Conservation (phyloP, 176 grass and related monocot species). For the Triticum urartu region DNA sequence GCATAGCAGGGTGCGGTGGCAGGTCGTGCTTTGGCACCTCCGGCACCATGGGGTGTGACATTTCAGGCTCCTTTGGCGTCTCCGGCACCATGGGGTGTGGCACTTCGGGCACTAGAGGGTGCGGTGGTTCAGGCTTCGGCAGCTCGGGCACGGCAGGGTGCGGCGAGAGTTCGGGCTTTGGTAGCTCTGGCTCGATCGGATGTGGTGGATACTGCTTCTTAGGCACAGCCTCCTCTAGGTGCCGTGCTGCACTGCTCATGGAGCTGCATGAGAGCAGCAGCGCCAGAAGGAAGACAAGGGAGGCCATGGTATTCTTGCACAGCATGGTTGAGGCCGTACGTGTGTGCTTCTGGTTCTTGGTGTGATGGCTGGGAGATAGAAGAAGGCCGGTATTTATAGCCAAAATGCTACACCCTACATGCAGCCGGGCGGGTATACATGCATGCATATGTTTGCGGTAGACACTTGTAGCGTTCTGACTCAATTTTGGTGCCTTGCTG, state of each 20-base stretch:
- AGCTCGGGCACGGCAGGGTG: neutral
- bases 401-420: too few species aligned
- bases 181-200: neutral
- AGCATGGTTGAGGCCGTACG: neutral
- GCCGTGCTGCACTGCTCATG: conserved; percentile 24
- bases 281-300: neutral
- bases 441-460: neutral
- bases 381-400: neutral
- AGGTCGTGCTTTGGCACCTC: neutral
- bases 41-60: neutral
- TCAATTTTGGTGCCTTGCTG: neutral
- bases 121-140: neutral
- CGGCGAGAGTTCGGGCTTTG: neutral
- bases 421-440: neutral
- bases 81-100: neutral
- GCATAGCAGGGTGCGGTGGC: neutral
- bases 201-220: neutral
- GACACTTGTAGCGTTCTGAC: neutral
- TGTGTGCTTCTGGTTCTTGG: neutral
- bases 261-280: conserved; percentile 10
- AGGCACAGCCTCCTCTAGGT: conserved; percentile 20
- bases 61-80: neutral
- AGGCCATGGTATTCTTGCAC: conserved; percentile 22
- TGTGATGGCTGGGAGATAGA: neutral
- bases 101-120: neutral